phyloP scores from a whole-genome alignment of 2,329 filamentous ascomycete species.

The Colletotrichum somersetense region DNA sequence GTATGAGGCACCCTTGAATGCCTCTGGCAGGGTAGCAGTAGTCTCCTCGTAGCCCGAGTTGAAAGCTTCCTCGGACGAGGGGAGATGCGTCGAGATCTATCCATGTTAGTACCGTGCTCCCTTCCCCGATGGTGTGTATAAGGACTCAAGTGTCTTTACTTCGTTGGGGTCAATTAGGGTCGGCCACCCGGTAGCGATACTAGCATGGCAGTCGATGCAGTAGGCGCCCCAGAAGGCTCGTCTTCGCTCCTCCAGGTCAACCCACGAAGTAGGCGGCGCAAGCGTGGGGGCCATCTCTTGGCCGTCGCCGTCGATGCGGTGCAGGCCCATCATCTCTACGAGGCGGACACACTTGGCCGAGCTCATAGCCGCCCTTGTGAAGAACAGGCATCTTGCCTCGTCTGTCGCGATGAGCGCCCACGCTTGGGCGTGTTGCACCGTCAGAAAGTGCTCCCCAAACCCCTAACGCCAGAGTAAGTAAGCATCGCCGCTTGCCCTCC shows the following conservation, averaged over 20 bases:
- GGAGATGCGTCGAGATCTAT: slow-evolving; percentile 83
- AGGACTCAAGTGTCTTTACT: slow-evolving; percentile 43
- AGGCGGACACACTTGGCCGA: slow-evolving; percentile 78
- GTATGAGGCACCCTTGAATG: slow-evolving; percentile 72
- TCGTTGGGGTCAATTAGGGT: slow-evolving; percentile 82
- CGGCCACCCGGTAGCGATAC: slow-evolving; percentile 92
- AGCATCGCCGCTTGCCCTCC: not conserved
- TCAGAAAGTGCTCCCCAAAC: slow-evolving; percentile 83
- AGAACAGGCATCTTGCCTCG: slow-evolving; percentile 88
- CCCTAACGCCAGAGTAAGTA: slow-evolving; percentile 57
- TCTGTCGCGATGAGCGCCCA: slow-evolving; percentile 82
- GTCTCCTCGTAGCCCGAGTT: slow-evolving; percentile 72
- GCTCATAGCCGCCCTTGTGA: slow-evolving; percentile 88
- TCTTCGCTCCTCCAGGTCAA: slow-evolving; percentile 80
- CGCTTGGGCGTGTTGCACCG: slow-evolving; percentile 82
- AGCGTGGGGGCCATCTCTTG: slow-evolving; percentile 80
- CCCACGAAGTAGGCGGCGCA: slow-evolving; percentile 81
- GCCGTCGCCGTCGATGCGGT: slow-evolving; percentile 76
- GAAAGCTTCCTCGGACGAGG: slow-evolving; percentile 83
- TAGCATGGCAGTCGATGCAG: slow-evolving; percentile 85
- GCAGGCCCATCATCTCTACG: slow-evolving; percentile 86
- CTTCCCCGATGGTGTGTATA: not conserved
- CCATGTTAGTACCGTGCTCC: not conserved
- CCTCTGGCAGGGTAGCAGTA: slow-evolving; percentile 73
- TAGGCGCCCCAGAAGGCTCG: slow-evolving; percentile 90